These are phyloP conservation scores for Trichosanthes truncata DNA, from an alignment of 306 rosid species.

Conservation along the genomic window DNA sequence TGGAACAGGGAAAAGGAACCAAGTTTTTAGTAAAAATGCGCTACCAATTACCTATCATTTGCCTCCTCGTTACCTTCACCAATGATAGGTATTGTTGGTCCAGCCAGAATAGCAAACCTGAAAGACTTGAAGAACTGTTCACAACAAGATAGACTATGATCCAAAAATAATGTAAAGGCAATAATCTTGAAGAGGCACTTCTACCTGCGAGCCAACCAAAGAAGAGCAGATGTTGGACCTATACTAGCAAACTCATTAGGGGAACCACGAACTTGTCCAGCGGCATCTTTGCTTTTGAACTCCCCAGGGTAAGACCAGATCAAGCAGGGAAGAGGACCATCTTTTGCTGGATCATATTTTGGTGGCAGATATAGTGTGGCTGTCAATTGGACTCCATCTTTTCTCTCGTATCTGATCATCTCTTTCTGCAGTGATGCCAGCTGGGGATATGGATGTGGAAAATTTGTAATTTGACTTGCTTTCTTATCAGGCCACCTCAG, in stretches of 20 bases:
- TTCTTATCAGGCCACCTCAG: constrained; percentile 78
- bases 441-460: constrained; percentile 99
- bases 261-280: constrained; percentile 98
- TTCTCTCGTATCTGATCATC: constrained; percentile 91
- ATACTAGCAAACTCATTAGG: constrained; percentile 98
- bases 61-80: constrained; percentile 97
- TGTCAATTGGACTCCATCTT: constrained; percentile 95
- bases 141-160: constrained; percentile 2
- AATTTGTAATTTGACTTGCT: constrained; percentile 60
- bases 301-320: constrained; percentile 99
- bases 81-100: constrained; percentile 95
- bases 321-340: constrained; percentile 95
- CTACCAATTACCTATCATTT: constrained; percentile 66
- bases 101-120: constrained; percentile 93
- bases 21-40: background rate
- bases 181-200: constrained; percentile 17
- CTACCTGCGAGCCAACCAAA: constrained; percentile 90
- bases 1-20: background rate
- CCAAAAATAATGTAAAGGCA: background rate
- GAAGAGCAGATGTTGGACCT: constrained; percentile 93
- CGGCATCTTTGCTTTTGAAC: constrained; percentile 98
- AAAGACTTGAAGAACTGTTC: constrained; percentile 22
- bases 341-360: constrained; percentile 70
- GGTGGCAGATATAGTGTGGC: constrained; percentile 96
- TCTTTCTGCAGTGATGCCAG: constrained; percentile 86